phyloP scores from a whole-genome alignment of 78 protist species.

The Chrysochromulina tobinii region DNA sequence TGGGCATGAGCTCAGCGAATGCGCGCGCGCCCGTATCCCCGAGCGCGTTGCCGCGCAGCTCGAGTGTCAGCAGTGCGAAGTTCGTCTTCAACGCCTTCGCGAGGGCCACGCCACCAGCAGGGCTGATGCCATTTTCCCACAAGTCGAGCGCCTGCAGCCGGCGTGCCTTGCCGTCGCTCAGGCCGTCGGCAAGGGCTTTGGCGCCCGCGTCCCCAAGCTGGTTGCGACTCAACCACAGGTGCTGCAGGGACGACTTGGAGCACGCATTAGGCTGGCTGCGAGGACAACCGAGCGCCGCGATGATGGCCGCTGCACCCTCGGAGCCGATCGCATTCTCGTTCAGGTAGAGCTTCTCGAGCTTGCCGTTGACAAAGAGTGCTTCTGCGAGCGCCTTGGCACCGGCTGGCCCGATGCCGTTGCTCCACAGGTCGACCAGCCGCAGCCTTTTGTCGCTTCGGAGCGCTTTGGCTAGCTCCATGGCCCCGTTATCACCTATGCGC shows the following conservation, averaged over 20 bases:
- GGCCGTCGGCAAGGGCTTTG: no score
- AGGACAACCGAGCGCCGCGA: neutral
- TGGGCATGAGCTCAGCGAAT: neutral
- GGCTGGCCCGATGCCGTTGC: no score
- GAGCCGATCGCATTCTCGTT: constrained; percentile 6
- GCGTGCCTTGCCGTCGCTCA: no score
- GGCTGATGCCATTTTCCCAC: neutral
- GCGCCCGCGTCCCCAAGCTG: no score
- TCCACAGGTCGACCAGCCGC: no score
- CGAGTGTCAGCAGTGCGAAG: neutral
- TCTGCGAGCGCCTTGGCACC: neutral
- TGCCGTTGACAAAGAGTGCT: neutral
- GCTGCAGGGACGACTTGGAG: neutral
- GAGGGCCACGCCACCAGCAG: neutral
- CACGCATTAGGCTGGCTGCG: no score
- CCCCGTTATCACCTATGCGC: no score
- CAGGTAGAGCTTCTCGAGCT: neutral
- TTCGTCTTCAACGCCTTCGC: neutral
- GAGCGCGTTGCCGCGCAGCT: neutral
- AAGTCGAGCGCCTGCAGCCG: neutral
- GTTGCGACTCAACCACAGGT: neutral
- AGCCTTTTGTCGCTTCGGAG: no score
- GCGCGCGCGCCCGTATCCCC: neutral
- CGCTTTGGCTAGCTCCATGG: no score
- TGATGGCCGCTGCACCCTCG: neutral